phyloP scores from a whole-genome alignment of 2,329 filamentous ascomycete species.

The Ceratocystis cubensis region DNA sequence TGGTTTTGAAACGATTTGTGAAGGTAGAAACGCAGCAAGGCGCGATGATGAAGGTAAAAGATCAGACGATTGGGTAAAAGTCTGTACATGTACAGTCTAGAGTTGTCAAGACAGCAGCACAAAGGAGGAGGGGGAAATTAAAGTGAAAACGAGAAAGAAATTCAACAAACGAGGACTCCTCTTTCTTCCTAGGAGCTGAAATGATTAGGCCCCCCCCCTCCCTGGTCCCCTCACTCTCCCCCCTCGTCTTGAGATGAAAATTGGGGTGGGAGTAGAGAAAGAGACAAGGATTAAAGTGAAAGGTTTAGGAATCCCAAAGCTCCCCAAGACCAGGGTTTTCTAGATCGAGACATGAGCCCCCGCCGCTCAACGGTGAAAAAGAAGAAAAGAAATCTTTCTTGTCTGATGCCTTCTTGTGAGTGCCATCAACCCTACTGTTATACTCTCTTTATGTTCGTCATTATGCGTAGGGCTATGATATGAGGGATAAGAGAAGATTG shows the following conservation, averaged over 20 bases:
- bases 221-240: neutral
- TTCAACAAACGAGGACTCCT: constrained; percentile 6
- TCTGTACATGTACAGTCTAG: neutral
- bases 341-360: neutral
- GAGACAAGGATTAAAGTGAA: neutral
- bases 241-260: neutral
- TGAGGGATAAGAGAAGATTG: too few relatives aligned
- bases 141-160: constrained; percentile 5
- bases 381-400: neutral
- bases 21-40: neutral
- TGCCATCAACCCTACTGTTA: too few relatives aligned
- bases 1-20: neutral
- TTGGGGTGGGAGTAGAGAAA: neutral
- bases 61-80: neutral
- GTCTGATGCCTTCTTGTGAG: too few relatives aligned
- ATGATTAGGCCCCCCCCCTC: neutral
- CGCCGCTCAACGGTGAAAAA: neutral
- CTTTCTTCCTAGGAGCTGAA: neutral
- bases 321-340: too few relatives aligned
- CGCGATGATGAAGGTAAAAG: neutral
- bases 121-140: constrained; percentile 5
- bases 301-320: too few relatives aligned
- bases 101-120: neutral
- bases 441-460: too few relatives aligned
- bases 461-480: too few relatives aligned